Conservation (phyloP, 2,329 filamentous ascomycete species). For the Colletotrichum sp. region DNA sequence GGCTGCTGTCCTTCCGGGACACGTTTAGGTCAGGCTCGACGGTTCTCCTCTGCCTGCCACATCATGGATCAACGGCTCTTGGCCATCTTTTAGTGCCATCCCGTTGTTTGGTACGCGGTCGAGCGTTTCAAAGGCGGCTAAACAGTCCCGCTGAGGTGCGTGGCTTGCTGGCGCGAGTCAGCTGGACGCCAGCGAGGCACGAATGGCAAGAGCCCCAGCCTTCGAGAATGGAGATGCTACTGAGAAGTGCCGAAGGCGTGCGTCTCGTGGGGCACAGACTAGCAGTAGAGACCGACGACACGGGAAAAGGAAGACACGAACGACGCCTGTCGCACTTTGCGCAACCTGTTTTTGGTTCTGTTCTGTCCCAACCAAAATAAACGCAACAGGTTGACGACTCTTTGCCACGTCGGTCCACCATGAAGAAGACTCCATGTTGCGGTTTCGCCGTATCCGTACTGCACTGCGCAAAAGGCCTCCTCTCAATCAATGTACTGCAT, state of each 20-base stretch:
- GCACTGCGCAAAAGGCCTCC: background rate
- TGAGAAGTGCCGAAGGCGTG: slow-evolving; percentile 5
- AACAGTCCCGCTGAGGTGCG: background rate
- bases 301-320: background rate
- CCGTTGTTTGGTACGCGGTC: background rate
- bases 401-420: slow-evolving; percentile 6
- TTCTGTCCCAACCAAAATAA: background rate
- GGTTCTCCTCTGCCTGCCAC: background rate
- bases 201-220: background rate
- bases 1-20: background rate
- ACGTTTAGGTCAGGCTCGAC: background rate
- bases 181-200: background rate
- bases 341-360: background rate
- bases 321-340: background rate
- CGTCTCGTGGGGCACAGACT: background rate
- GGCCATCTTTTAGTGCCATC: background rate
- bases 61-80: background rate
- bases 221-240: background rate
- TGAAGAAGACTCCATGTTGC: background rate
- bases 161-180: slow-evolving; percentile 1
- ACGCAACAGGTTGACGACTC: slow-evolving; percentile 2
- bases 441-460: background rate
- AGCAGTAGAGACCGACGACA: background rate
- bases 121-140: slow-evolving; percentile 3
- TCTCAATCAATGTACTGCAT: background rate